phyloP scores from a whole-genome alignment of 2,329 filamentous ascomycete genomes.

The Sarocladium kiliense region DNA sequence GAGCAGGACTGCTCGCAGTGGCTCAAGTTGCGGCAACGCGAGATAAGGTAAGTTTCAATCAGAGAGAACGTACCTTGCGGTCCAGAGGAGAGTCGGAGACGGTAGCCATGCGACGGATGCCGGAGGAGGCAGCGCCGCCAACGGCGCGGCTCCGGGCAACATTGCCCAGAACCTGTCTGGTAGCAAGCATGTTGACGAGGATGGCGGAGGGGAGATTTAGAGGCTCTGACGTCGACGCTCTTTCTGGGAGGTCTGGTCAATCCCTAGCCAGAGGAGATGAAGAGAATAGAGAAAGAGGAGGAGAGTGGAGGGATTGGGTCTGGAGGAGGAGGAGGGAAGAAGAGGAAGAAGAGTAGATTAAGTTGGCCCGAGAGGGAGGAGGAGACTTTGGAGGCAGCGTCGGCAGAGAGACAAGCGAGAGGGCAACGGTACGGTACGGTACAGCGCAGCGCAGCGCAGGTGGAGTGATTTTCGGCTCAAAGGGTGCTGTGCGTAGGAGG shows the following conservation, averaged over 20 bases:
- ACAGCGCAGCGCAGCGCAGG: not conserved
- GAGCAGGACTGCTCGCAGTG: too few species aligned
- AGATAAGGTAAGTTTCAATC: too few species aligned
- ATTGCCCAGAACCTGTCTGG: slow-evolving; percentile 64
- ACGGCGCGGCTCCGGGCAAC: slow-evolving; percentile 56
- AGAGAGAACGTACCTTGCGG: slow-evolving; percentile 63
- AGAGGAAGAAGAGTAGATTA: slow-evolving; percentile 3
- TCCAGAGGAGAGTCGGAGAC: slow-evolving; percentile 81
- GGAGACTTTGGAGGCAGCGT: slow-evolving; percentile 1
- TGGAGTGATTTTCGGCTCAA: slow-evolving; percentile 9
- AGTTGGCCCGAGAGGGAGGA: slow-evolving; percentile 4
- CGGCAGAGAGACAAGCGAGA: not conserved
- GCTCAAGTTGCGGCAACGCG: too few species aligned
- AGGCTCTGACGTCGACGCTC: slow-evolving; percentile 6
- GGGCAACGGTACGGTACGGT: too few species aligned
- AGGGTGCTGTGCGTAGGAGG: not conserved
- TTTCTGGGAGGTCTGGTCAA: slow-evolving; percentile 5
- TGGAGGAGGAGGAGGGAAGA: not conserved
- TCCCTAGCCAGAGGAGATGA: not conserved
- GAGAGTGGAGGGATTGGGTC: slow-evolving; percentile 1
- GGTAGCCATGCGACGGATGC: slow-evolving; percentile 73
- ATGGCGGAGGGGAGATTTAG: slow-evolving; percentile 4
- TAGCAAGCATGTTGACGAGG: slow-evolving; percentile 58
- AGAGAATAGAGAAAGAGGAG: slow-evolving; percentile 5
- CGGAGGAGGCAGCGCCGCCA: slow-evolving; percentile 47